Conservation (phyloP, 2,329 filamentous ascomycete genomes). For the Fusarium sp. region DNA sequence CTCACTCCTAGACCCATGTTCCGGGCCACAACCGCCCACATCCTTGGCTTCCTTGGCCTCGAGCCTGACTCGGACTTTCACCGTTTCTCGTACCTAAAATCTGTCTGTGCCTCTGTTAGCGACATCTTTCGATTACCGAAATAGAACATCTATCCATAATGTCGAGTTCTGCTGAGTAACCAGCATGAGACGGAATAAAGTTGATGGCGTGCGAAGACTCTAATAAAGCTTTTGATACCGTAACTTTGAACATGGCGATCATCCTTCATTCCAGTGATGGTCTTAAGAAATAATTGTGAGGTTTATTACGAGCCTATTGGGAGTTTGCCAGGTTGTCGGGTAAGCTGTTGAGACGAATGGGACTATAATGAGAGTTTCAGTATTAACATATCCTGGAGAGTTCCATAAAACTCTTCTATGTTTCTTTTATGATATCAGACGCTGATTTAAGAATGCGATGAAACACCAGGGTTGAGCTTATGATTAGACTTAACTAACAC, state of each 20-base stretch:
- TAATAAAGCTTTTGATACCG: neutral
- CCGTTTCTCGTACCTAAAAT: slow-evolving; percentile 15
- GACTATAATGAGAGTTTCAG: neutral
- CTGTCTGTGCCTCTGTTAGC: neutral
- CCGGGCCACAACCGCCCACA: neutral
- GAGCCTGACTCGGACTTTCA: slow-evolving; percentile 5
- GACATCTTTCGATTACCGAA: slow-evolving; percentile 25
- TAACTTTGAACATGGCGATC: neutral
- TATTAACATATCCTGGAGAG: neutral
- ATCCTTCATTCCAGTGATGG: neutral
- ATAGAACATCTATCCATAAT: slow-evolving; percentile 7
- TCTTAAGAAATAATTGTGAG: neutral
- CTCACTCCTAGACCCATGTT: slow-evolving; percentile 17
- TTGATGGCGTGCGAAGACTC: neutral
- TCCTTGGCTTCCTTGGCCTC: neutral
- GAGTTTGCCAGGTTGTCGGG: neutral
- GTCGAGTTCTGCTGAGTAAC: neutral
- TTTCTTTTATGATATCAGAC: neutral
- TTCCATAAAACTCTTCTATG: neutral
- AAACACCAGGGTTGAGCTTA: neutral
- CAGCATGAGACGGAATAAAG: neutral
- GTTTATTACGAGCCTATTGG: neutral
- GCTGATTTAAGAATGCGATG: neutral
- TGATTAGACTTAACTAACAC: neutral
- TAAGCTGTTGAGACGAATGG: neutral